Percentiles rank a stretch among this genome's conserved stretches.
Evolutionary conservation across 2,329 filamentous ascomycete genomes (phyloP).

Genomic region (Claviceps capensis): DNA sequence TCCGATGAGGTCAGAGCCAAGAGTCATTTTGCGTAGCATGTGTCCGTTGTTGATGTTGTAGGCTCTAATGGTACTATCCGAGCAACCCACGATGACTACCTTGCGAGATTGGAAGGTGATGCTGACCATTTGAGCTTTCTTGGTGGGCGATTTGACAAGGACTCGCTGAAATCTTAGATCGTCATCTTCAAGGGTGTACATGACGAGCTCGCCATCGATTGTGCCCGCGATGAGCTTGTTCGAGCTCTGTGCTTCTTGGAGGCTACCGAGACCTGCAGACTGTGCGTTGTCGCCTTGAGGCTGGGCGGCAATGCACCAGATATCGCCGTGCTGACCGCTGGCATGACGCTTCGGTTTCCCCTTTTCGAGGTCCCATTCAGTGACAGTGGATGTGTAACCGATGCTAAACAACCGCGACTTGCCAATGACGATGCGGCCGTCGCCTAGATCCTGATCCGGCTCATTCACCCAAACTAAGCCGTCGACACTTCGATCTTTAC

Average conservation of each 20-base stretch:
- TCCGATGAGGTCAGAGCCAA: slow-evolving; percentile 64
- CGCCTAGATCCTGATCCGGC: slow-evolving; percentile 53
- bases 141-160: slow-evolving; percentile 62
- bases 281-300: slow-evolving; percentile 30
- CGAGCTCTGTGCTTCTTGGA: slow-evolving; percentile 21
- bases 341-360: slow-evolving; percentile 68
- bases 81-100: slow-evolving; percentile 77
- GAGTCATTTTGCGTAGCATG: slow-evolving; percentile 66
- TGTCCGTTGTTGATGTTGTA: slow-evolving; percentile 74
- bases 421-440: slow-evolving; percentile 50
- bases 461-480: slow-evolving; percentile 86
- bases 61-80: slow-evolving; percentile 88
- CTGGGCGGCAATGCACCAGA: slow-evolving; percentile 91
- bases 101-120: slow-evolving; percentile 79
- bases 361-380: slow-evolving; percentile 84
- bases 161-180: slow-evolving; percentile 70
- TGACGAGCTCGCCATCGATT: slow-evolving; percentile 75
- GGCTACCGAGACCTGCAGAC: slow-evolving; percentile 1
- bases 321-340: slow-evolving; percentile 85
- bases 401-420: slow-evolving; percentile 87
- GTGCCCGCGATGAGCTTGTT: slow-evolving; percentile 71
- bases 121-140: slow-evolving; percentile 80
- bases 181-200: slow-evolving; percentile 75
- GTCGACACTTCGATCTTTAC: slow-evolving; percentile 76
- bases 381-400: slow-evolving; percentile 81